Percentiles rank a stretch among this genome's conserved stretches.
phyloP scores from a whole-genome alignment of 2,329 filamentous ascomycete species.

The Cercospora janseana region DNA sequence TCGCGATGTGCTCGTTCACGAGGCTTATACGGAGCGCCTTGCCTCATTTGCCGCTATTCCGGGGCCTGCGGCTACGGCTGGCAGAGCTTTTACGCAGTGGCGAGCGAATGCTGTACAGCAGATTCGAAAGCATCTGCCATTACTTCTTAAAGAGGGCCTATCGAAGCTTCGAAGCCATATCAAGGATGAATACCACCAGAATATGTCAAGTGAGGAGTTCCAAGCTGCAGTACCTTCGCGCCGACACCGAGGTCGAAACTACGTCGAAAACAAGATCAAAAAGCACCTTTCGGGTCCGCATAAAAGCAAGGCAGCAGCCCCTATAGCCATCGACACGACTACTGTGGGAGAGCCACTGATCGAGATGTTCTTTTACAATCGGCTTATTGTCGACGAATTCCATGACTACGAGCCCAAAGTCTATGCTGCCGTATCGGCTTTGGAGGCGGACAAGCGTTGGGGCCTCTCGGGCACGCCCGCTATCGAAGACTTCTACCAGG shows the following conservation, averaged over 20 bases:
- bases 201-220: slow-evolving; percentile 31
- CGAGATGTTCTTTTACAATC: slow-evolving; percentile 60
- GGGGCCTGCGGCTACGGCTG: slow-evolving; percentile 15
- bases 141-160: slow-evolving; percentile 37
- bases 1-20: slow-evolving; percentile 50
- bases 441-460: slow-evolving; percentile 57
- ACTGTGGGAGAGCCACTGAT: slow-evolving; percentile 41
- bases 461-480: slow-evolving; percentile 63
- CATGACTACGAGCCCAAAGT: slow-evolving; percentile 53
- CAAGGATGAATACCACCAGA: slow-evolving; percentile 21
- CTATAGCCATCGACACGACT: slow-evolving; percentile 14
- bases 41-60: slow-evolving; percentile 39
- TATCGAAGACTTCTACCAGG: slow-evolving; percentile 56
- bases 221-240: slow-evolving; percentile 41
- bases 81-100: slow-evolving; percentile 55
- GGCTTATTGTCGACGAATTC: slow-evolving; percentile 65
- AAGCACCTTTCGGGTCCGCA: slow-evolving; percentile 9
- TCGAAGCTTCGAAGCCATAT: slow-evolving; percentile 35
- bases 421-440: slow-evolving; percentile 42
- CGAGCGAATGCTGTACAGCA: slow-evolving; percentile 45
- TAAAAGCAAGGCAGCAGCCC: slow-evolving; percentile 8
- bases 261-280: slow-evolving; percentile 23
- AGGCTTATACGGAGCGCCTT: slow-evolving; percentile 51
- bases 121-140: slow-evolving; percentile 45
- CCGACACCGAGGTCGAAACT: slow-evolving; percentile 28